A percentile compares a stretch with the other conserved stretches of the same genome.
Evolutionary conservation across 805 yeast genomes (phyloP).

Genomic region (Candida insectalens): DNA sequence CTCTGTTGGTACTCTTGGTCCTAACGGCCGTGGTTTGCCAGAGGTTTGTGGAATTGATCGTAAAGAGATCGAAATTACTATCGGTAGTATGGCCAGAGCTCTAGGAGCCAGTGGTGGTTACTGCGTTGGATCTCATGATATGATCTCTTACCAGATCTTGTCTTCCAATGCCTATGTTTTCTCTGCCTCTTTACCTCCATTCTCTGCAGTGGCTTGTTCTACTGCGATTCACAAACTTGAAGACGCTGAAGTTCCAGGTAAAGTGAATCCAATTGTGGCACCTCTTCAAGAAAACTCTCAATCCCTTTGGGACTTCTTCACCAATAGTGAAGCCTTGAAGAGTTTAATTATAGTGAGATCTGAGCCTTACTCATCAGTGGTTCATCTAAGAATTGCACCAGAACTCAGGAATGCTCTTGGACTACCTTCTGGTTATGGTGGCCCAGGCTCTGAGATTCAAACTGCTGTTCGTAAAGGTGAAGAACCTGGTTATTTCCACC

Average conservation of each 20-base stretch:
- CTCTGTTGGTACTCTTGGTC: constrained; percentile 81
- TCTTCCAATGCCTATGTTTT: constrained; percentile 85
- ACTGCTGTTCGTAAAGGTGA: constrained; percentile 36
- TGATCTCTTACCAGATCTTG: constrained; percentile 89
- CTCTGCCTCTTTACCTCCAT: constrained; percentile 92
- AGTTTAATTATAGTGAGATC: constrained; percentile 45
- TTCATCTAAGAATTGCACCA: constrained; percentile 53
- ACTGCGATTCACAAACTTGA: constrained; percentile 37
- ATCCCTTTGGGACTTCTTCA: constrained; percentile 30
- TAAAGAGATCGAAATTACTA: constrained; percentile 68
- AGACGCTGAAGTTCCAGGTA: constrained; percentile 13
- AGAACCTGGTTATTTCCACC: constrained; percentile 31
- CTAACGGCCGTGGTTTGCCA: constrained; percentile 74
- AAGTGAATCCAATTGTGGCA: constrained; percentile 21
- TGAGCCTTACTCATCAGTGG: constrained; percentile 48
- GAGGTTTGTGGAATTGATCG: constrained; percentile 68
- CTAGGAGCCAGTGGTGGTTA: constrained; percentile 88
- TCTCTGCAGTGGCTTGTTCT: constrained; percentile 61
- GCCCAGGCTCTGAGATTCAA: constrained; percentile 28
- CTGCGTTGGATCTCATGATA: constrained; percentile 75
- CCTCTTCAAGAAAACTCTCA: constrained; percentile 34
- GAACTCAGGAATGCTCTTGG: constrained; percentile 32
- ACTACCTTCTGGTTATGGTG: constrained; percentile 44
- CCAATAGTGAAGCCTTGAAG: constrained; percentile 26
- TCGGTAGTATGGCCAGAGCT: constrained; percentile 77